Evolutionary conservation across 2,329 filamentous ascomycete genomes (phyloP).

Genomic region (Penicillium sp.): DNA sequence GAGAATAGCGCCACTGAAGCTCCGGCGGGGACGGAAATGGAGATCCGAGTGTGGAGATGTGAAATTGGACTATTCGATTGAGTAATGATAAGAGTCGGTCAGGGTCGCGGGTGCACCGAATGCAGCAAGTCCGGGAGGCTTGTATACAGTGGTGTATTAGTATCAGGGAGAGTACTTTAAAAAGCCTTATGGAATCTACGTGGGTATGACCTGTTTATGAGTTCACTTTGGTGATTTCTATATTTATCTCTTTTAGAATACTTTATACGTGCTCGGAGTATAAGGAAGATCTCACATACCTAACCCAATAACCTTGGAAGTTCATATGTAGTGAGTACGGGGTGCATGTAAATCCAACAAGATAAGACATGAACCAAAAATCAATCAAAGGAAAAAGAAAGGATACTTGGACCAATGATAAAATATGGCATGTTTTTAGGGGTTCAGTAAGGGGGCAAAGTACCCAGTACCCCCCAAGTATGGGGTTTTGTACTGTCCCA

Average conservation of each 20-base stretch:
- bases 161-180: not conserved
- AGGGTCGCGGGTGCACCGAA: slow-evolving; percentile 11
- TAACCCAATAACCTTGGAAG: not conserved
- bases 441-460: not conserved
- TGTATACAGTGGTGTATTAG: not conserved
- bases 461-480: not conserved
- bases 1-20: slow-evolving; percentile 6
- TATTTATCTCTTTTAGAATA: no score
- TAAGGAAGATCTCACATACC: not conserved
- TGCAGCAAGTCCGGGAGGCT: slow-evolving; percentile 14
- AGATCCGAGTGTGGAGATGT: slow-evolving; percentile 14
- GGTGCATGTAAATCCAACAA: not conserved
- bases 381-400: not conserved
- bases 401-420: not conserved
- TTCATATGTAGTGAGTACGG: not conserved
- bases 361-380: not conserved
- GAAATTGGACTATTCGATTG: slow-evolving; percentile 17
- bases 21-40: slow-evolving; percentile 14
- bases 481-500: not conserved
- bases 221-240: no score
- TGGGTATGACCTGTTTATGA: no score
- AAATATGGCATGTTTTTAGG: not conserved
- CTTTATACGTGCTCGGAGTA: no score
- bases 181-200: not conserved
- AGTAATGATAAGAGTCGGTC: slow-evolving; percentile 22